Conservation (phyloP, 2,329 filamentous ascomycete genomes). For the Colletotrichum orbiculare region DNA sequence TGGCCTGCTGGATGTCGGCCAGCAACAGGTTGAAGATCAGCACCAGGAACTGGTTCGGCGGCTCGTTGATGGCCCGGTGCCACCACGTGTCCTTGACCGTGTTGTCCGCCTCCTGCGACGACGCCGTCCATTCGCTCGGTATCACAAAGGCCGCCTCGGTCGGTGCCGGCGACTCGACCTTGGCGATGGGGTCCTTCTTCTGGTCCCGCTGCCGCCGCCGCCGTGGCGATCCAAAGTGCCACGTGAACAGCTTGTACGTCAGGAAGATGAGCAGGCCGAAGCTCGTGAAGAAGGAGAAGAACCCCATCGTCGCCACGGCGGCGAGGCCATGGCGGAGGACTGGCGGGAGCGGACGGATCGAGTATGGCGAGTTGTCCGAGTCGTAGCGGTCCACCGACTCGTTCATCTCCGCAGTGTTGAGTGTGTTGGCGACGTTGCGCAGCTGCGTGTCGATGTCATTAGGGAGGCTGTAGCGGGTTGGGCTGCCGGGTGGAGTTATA, state of each 20-base stretch:
- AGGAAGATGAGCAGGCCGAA: slow-evolving; percentile 48
- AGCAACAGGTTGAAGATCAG: slow-evolving; percentile 76
- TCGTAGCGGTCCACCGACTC: slow-evolving; percentile 38
- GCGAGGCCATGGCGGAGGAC: slow-evolving; percentile 49
- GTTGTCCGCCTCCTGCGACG: slow-evolving; percentile 34
- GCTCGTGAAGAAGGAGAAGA: slow-evolving; percentile 50
- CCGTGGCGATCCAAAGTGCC: slow-evolving; percentile 42
- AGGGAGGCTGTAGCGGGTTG: background rate
- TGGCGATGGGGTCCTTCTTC: slow-evolving; percentile 6
- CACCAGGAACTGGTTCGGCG: slow-evolving; percentile 74
- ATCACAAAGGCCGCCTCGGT: slow-evolving; percentile 41
- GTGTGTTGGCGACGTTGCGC: slow-evolving; percentile 22
- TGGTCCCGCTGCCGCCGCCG: slow-evolving; percentile 19
- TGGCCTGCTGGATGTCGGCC: slow-evolving; percentile 74
- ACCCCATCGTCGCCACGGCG: slow-evolving; percentile 50
- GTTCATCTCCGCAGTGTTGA: slow-evolving; percentile 37
- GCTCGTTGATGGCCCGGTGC: slow-evolving; percentile 44
- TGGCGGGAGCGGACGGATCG: slow-evolving; percentile 48
- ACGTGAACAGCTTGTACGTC: slow-evolving; percentile 48
- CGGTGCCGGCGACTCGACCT: slow-evolving; percentile 32
- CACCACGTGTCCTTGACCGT: slow-evolving; percentile 30
- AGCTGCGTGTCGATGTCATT: slow-evolving; percentile 19
- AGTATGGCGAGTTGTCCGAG: slow-evolving; percentile 43
- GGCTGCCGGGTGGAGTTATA: slow-evolving; percentile 17
- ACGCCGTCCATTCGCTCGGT: slow-evolving; percentile 40